Percentiles rank a stretch among this genome's conserved stretches.
phyloP scores from a whole-genome alignment of 148 eudicot species.

The Cornus controversa region DNA sequence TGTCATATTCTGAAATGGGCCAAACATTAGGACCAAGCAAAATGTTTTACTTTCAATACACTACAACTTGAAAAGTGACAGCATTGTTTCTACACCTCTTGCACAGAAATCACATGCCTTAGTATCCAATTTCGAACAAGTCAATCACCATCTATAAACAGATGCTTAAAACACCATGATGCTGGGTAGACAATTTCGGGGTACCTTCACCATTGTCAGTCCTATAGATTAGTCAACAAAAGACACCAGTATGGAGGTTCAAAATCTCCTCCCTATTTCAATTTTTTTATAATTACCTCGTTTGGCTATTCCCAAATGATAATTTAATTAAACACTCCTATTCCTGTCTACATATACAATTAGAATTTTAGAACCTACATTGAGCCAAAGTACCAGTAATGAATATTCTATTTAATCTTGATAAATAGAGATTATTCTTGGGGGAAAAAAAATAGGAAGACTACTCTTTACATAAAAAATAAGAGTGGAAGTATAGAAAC shows the following conservation, averaged over 20 bases:
- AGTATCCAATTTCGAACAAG: background rate
- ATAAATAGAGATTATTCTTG: background rate
- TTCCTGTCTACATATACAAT: too few species aligned
- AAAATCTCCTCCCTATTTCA: background rate
- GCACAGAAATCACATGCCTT: background rate
- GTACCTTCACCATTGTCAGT: background rate
- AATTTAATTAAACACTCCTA: too few species aligned
- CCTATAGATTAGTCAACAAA: background rate
- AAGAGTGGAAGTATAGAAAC: background rate
- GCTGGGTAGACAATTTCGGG: background rate
- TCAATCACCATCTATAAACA: background rate
- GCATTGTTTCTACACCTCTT: background rate
- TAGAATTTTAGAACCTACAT: too few species aligned
- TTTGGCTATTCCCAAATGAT: background rate
- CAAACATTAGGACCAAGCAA: background rate
- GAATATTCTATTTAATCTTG: background rate
- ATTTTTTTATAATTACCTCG: too few species aligned
- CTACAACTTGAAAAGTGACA: background rate
- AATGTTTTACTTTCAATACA: background rate
- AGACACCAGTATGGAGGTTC: background rate
- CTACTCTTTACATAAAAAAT: background rate
- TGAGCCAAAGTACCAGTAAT: background rate
- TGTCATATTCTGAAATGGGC: slow-evolving; percentile 1
- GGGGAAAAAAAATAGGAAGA: too few species aligned
- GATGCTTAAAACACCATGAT: background rate